Conservation (phyloP, 2,329 filamentous ascomycete genomes). For the Aureobasidium zeae region DNA sequence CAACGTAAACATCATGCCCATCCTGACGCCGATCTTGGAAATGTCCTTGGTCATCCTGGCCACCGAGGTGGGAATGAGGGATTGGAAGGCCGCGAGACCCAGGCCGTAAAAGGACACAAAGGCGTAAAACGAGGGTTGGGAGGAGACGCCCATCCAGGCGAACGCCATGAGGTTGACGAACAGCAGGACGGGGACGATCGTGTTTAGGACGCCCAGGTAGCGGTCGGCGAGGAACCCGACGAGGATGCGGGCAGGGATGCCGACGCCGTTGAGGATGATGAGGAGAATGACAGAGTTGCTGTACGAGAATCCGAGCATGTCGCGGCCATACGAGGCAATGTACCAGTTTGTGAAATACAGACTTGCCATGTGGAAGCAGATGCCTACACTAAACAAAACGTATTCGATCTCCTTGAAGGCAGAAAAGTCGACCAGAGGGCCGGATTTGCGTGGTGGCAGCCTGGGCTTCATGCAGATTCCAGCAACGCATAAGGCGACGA, state of each 20-base stretch:
- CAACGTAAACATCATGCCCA: slow-evolving; percentile 41
- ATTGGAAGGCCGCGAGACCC: slow-evolving; percentile 36
- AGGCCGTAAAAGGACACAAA: slow-evolving; percentile 40
- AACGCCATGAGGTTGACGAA: slow-evolving; percentile 42
- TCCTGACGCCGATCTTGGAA: slow-evolving; percentile 37
- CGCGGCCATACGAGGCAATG: slow-evolving; percentile 29
- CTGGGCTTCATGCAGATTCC: slow-evolving; percentile 33
- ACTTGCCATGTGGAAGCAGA: slow-evolving; percentile 27
- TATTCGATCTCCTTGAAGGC: slow-evolving; percentile 36
- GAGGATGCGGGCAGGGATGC: slow-evolving; percentile 45
- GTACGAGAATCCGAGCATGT: slow-evolving; percentile 34
- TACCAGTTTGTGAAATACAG: slow-evolving; percentile 40
- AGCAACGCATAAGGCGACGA: slow-evolving; percentile 33
- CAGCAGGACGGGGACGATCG: slow-evolving; percentile 41
- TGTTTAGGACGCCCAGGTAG: slow-evolving; percentile 46
- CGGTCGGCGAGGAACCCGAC: slow-evolving; percentile 47
- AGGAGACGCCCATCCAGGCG: slow-evolving; percentile 47
- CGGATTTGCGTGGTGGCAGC: slow-evolving; percentile 35
- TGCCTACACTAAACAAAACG: slow-evolving; percentile 27
- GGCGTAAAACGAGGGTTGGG: slow-evolving; percentile 31
- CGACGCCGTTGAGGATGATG: slow-evolving; percentile 50
- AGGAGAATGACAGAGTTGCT: slow-evolving; percentile 45
- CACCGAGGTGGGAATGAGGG: slow-evolving; percentile 36
- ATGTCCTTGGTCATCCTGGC: slow-evolving; percentile 38
- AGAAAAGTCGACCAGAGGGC: slow-evolving; percentile 34